These are phyloP conservation scores for Vickermania ingenoplastis DNA, from an alignment of 208 protist genomes.

Conservation along the genomic window DNA sequence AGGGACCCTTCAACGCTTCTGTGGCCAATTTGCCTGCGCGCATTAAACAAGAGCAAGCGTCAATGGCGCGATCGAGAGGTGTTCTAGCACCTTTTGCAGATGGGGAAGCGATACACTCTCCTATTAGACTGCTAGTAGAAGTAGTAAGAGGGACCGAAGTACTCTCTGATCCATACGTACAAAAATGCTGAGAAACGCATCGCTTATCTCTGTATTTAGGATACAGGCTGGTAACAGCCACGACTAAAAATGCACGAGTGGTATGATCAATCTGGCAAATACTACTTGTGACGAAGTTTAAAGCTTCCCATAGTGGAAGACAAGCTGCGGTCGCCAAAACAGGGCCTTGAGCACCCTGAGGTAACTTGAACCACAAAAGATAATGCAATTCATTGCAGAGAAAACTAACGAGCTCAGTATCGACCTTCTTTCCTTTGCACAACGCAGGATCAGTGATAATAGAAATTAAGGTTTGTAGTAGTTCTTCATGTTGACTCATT, in stretches of 20 bases:
- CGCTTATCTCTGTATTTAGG: conserved; percentile 69
- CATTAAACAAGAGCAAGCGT: no score
- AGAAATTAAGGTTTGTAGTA: background rate
- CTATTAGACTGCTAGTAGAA: no score
- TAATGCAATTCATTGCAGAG: conserved; percentile 3
- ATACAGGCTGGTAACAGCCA: conserved; percentile 47
- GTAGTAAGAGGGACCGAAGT: conserved; percentile 14
- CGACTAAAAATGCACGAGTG: conserved; percentile 33
- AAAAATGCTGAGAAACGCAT: conserved; percentile 56
- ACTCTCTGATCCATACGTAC: conserved; percentile 12
- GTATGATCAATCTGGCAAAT: conserved; percentile 10
- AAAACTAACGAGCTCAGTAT: background rate
- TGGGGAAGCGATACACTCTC: no score
- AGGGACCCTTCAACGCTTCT: no score
- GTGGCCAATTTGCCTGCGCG: no score
- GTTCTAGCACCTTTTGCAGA: no score
- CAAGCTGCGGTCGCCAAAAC: conserved; percentile 62
- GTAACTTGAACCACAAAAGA: conserved; percentile 27
- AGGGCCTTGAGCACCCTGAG: conserved; percentile 27
- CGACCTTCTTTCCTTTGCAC: no score
- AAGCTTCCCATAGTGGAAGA: conserved; percentile 73
- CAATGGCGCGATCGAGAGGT: no score
- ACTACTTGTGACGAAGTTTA: conserved; percentile 39
- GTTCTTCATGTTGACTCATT: background rate
- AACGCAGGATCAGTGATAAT: background rate